These are phyloP conservation scores for Tulasnella sp. DNA, from an alignment of 768 basidiomycete genomes.

Conservation along the genomic window DNA sequence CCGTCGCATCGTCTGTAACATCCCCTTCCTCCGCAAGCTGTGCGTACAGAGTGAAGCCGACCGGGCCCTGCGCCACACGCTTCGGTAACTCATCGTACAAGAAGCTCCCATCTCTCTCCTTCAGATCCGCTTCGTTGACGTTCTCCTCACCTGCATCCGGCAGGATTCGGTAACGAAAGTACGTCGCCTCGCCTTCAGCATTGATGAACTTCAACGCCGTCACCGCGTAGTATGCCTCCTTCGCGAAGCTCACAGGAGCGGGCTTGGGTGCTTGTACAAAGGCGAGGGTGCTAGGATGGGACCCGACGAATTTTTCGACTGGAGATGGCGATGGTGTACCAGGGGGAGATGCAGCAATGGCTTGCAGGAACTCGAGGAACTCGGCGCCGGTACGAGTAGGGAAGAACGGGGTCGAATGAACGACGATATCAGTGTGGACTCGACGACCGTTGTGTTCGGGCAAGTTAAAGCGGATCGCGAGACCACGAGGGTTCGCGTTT, in stretches of 20 bases:
- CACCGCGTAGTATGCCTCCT: slow-evolving; percentile 17
- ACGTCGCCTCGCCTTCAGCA: slow-evolving; percentile 11
- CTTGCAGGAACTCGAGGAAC: slow-evolving; percentile 18
- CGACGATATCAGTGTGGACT: slow-evolving; percentile 22
- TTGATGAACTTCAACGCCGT: slow-evolving; percentile 20
- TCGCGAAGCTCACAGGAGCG: slow-evolving; percentile 15
- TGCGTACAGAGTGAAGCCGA: slow-evolving; percentile 15
- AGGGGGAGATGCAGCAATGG: background rate
- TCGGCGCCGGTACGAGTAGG: slow-evolving; percentile 18
- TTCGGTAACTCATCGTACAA: slow-evolving; percentile 2
- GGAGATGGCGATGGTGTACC: background rate
- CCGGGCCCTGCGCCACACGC: background rate
- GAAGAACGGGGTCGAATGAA: slow-evolving; percentile 20
- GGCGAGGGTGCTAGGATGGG: slow-evolving; percentile 14
- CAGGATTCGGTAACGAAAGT: slow-evolving; percentile 15
- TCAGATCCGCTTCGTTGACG: background rate
- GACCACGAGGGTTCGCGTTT: slow-evolving; percentile 20
- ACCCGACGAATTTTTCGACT: slow-evolving; percentile 9
- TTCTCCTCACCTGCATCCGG: slow-evolving; percentile 11
- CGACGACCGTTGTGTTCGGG: background rate
- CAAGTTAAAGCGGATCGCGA: slow-evolving; percentile 19
- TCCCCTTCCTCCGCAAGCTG: slow-evolving; percentile 21
- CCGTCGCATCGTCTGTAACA: slow-evolving; percentile 19
- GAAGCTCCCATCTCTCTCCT: slow-evolving; percentile 1
- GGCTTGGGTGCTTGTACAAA: slow-evolving; percentile 20